Evolutionary conservation across 306 rosid genomes (phyloP).

Genomic region (Quercus alba): DNA sequence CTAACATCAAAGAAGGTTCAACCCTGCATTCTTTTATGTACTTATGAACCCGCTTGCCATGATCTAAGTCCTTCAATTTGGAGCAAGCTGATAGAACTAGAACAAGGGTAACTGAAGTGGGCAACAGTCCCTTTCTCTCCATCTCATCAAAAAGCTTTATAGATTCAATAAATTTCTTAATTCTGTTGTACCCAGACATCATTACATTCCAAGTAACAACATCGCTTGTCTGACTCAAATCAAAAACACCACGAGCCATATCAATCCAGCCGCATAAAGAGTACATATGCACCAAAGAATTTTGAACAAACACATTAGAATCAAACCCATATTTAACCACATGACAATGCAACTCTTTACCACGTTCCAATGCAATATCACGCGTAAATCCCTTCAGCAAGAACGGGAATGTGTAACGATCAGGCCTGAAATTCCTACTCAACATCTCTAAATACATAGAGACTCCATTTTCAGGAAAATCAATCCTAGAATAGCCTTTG

Average conservation of each 20-base stretch:
- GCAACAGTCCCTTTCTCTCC: conserved; percentile 53
- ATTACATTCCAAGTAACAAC: conserved; percentile 76
- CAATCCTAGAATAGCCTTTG: conserved; percentile 61
- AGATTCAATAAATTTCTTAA: conserved; percentile 53
- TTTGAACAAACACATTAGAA: conserved; percentile 66
- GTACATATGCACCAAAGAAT: conserved; percentile 65
- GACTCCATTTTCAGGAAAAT: conserved; percentile 44
- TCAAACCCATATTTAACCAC: conserved; percentile 62
- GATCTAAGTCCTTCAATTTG: conserved; percentile 68
- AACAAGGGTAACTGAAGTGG: conserved; percentile 72
- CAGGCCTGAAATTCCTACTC: conserved; percentile 47
- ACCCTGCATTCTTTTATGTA: conserved; percentile 39
- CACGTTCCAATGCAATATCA: conserved; percentile 35
- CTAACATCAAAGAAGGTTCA: conserved; percentile 50
- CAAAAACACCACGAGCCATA: conserved; percentile 57
- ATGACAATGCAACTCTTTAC: conserved; percentile 58
- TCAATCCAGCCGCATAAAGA: conserved; percentile 52
- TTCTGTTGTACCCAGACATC: conserved; percentile 73
- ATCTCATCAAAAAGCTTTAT: conserved; percentile 61
- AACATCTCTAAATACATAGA: conserved; percentile 61
- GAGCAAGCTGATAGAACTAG: conserved; percentile 75
- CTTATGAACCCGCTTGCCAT: conserved; percentile 49
- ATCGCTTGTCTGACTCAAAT: conserved; percentile 49
- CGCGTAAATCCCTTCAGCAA: conserved; percentile 62
- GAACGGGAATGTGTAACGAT: conserved; percentile 69